Evolutionary conservation across 2,329 filamentous ascomycete species (phyloP).

Genomic region (Calonectria pteridis): DNA sequence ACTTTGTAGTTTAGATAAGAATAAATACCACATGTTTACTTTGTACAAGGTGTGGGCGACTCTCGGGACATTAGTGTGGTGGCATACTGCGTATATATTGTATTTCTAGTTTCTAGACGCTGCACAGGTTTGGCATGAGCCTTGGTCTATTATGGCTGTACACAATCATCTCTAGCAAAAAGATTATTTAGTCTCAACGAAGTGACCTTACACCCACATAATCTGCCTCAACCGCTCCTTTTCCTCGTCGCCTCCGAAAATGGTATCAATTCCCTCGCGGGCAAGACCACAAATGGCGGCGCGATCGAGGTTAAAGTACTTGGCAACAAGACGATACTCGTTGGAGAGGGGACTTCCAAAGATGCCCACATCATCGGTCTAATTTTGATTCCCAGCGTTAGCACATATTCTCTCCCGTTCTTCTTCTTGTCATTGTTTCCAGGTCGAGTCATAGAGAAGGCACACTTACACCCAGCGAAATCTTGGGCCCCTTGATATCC

Average conservation of each 20-base stretch:
- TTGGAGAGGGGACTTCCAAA: constrained; percentile 83
- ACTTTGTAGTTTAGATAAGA: constrained; percentile 25
- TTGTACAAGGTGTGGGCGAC: background rate
- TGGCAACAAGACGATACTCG: constrained; percentile 79
- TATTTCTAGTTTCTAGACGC: too few relatives aligned
- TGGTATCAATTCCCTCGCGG: constrained; percentile 71
- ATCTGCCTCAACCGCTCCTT: constrained; percentile 66
- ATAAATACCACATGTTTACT: constrained; percentile 23
- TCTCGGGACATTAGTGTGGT: background rate
- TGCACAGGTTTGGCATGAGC: background rate
- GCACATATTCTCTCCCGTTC: background rate
- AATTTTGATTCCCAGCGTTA: constrained; percentile 7
- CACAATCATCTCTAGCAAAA: background rate
- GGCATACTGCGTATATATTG: background rate
- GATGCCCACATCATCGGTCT: constrained; percentile 89
- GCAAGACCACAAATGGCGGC: constrained; percentile 66
- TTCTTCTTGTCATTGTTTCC: background rate
- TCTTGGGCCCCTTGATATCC: constrained; percentile 66
- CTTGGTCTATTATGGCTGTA: background rate
- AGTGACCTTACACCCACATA: constrained; percentile 56
- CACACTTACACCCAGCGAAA: constrained; percentile 76
- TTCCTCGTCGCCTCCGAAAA: constrained; percentile 75
- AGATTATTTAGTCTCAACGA: background rate
- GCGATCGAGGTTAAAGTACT: constrained; percentile 73
- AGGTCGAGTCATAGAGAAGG: background rate